A percentile compares a stretch with the other conserved stretches of the same genome.
These are phyloP conservation scores for Coccomyxa sp. DNA, from an alignment of 139 green algal genomes.

Conservation along the genomic window DNA sequence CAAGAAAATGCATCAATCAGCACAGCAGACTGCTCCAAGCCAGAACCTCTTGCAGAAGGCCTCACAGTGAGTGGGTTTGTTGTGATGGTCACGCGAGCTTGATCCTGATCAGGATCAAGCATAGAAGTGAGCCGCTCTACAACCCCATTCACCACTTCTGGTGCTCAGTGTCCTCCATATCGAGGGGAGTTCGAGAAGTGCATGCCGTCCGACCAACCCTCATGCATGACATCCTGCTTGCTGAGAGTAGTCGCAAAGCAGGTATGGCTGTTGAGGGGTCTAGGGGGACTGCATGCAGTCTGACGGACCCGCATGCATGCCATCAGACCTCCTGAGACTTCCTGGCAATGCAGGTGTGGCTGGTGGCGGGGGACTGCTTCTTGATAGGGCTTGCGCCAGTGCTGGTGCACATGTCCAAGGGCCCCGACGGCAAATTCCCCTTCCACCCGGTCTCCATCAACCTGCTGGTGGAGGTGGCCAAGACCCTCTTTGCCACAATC, in stretches of 20 bases:
- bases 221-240: too few species aligned
- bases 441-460: constrained; percentile 92
- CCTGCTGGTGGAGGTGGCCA: constrained; percentile 84
- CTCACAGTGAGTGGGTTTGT: neutral
- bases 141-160: neutral
- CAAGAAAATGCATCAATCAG: neutral
- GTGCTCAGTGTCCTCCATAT: too few species aligned
- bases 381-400: constrained; percentile 90
- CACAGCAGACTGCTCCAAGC: neutral
- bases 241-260: neutral
- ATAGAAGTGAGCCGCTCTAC: neutral
- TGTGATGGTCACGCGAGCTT: neutral
- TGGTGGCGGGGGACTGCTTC: constrained; percentile 78
- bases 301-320: too few species aligned
- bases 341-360: constrained; percentile 43
- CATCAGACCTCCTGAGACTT: too few species aligned
- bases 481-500: constrained; percentile 80
- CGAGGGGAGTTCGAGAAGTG: too few species aligned
- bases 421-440: constrained; percentile 72
- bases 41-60: neutral
- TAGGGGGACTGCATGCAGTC: too few species aligned
- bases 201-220: too few species aligned
- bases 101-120: neutral
- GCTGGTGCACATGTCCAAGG: constrained; percentile 93
- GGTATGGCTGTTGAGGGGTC: neutral